Evolutionary conservation across 495 filamentous ascomycete species (phyloP), one percentile per base, ranked within the genome.

Genomic region (Aspergillus sparsus): DNA sequence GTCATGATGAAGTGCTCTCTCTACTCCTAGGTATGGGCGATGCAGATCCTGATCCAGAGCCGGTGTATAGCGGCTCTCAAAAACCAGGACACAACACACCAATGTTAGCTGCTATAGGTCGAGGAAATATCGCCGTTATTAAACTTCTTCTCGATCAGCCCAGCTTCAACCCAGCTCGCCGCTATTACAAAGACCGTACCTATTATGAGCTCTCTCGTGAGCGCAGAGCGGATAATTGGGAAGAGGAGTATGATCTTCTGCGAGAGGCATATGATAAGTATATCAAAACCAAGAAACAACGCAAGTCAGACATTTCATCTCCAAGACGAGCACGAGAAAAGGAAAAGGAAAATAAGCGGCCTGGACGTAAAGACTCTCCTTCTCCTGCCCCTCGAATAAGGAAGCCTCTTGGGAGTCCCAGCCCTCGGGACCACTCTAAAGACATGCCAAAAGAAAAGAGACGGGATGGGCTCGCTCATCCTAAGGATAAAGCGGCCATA

Each of bases 71-170:
- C 33, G 63, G 66, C 15, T 75, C 76, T 21, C 78, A 80, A 45
- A 80, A 76, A 55, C 64, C 76, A 13, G 82, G 78, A 7, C 78
- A 89, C 62, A 88, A 88, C 61, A 98, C 93, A 0, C 95, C 95
- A 3, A 96, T 98, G 83, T 82, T 97, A 33, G 91, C 91, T 37
- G 91, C 94, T 2, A 97, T 98, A 56, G 94, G 94, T 8, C 86
- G 92, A 55, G 92, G 92, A 10, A 94, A 95, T 68, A 78, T 90
- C 31, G 87, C 87, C 49, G 89, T 96, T 39, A 83, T 98, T 37
- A 80, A 87, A 47, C 81, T 96, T 9, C 81, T 98, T 6, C 79
- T 97, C 2, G 85, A 86, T 56, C 89, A 93, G 59, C 83, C 84
- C 32, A 79, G 83, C 6, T 94, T 97, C 62, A 84, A 96, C 61